Evolutionary conservation across 164 flowering plant genomes (phyloP).

Genomic region (Umbilicus rupestris): DNA sequence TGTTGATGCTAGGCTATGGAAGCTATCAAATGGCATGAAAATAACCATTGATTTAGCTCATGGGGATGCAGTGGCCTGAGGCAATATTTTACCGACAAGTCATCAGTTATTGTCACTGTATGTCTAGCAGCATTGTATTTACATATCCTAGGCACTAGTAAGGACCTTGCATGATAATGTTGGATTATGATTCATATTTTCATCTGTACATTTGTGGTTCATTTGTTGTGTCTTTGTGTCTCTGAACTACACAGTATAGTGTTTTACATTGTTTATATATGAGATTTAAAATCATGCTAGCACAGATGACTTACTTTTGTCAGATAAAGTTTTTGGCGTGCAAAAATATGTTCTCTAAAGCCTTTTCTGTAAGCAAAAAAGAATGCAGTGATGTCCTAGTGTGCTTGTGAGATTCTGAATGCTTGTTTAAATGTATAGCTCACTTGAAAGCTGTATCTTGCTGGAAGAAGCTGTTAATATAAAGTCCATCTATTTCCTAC

Average conservation of each 20-base stretch:
- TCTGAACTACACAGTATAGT: too few species aligned
- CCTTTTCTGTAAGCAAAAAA: neutral
- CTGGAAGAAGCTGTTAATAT: neutral
- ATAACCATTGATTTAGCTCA: slow-evolving; percentile 32
- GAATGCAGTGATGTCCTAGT: neutral
- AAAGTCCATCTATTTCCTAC: neutral
- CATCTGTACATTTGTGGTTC: neutral
- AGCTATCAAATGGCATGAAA: slow-evolving; percentile 43
- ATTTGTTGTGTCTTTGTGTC: neutral
- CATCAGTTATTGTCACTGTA: slow-evolving; percentile 53
- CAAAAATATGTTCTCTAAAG: neutral
- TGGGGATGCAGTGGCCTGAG: slow-evolving; percentile 48
- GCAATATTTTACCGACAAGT: slow-evolving; percentile 57
- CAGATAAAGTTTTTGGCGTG: neutral
- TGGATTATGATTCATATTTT: neutral
- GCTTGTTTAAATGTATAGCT: neutral
- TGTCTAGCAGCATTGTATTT: slow-evolving; percentile 67
- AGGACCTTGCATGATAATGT: slow-evolving; percentile 31
- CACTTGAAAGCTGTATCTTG: neutral
- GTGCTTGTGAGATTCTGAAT: neutral
- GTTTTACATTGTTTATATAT: neutral
- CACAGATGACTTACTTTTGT: neutral
- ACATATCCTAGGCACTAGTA: slow-evolving; percentile 41
- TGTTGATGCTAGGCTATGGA: slow-evolving; percentile 49
- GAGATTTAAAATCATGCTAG: neutral